Conservation (phyloP, 768 basidiomycete genomes). For the Butyriboletus loyo region DNA sequence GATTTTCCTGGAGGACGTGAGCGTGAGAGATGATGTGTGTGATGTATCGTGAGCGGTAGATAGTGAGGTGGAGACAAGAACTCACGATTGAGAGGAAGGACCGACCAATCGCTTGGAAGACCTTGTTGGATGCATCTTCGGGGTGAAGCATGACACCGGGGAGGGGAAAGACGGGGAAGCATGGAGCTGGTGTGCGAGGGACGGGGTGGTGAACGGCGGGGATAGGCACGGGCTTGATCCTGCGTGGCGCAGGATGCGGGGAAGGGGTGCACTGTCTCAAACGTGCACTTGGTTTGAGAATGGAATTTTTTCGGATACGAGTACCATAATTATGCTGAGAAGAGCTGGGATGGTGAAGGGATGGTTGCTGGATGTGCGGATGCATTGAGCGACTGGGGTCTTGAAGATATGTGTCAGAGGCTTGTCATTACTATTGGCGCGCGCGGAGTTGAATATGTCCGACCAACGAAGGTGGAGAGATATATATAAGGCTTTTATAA, state of each 20-base stretch:
- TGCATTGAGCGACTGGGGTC: constrained; percentile 15
- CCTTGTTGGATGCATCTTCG: constrained; percentile 69
- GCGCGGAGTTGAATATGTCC: constrained; percentile 13
- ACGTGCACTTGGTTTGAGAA: constrained; percentile 52
- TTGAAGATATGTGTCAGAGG: constrained; percentile 15
- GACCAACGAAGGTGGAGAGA: constrained; percentile 29
- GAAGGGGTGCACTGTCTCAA: constrained; percentile 44
- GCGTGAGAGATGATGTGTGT: constrained; percentile 16
- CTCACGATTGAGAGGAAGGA: constrained; percentile 73
- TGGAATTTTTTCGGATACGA: constrained; percentile 49
- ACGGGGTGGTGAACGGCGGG: constrained; percentile 20
- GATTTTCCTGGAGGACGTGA: constrained; percentile 53
- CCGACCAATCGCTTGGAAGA: constrained; percentile 70
- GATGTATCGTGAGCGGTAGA: constrained; percentile 15
- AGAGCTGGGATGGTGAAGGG: constrained; percentile 8
- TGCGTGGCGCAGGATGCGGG: constrained; percentile 32
- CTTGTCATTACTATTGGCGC: constrained; percentile 20
- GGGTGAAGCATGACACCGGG: constrained; percentile 65
- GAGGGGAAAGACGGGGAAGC: constrained; percentile 52
- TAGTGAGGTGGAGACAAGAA: constrained; percentile 10
- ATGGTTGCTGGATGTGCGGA: constrained; percentile 9
- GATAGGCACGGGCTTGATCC: constrained; percentile 32
- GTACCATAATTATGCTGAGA: constrained; percentile 48
- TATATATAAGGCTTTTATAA: constrained; percentile 6
- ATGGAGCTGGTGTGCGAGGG: constrained; percentile 15